phyloP scores from a whole-genome alignment of 345 rosid genomes.

The Eucalyptus regnans region DNA sequence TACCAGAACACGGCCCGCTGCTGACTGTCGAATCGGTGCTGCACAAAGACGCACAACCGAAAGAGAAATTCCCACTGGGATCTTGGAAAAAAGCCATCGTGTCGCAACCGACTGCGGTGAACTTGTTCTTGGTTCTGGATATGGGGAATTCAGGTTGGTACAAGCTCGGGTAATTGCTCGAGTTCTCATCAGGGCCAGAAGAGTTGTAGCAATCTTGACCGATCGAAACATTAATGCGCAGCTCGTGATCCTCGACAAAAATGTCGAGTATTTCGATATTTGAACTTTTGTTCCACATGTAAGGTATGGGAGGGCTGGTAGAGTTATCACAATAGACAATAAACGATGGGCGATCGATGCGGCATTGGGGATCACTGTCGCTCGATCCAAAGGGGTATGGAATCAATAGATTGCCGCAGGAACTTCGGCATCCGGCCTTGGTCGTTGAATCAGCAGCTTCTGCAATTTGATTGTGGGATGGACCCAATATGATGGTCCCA shows the following conservation, averaged over 20 bases:
- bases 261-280: too few species aligned
- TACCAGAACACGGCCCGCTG: rapidly evolving
- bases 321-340: background rate
- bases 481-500: background rate
- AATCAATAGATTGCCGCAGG: background rate
- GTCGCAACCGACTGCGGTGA: too few species aligned
- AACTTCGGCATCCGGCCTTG: background rate
- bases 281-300: background rate
- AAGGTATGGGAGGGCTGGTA: background rate
- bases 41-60: rapidly evolving
- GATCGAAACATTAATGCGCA: background rate
- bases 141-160: too few species aligned
- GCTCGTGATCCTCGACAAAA: too few species aligned
- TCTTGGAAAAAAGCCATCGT: rapidly evolving
- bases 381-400: background rate
- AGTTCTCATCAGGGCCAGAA: too few species aligned
- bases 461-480: background rate
- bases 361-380: background rate
- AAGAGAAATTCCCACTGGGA: rapidly evolving
- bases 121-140: too few species aligned
- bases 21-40: rapidly evolving
- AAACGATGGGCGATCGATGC: rapidly evolving
- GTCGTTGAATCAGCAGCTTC: background rate
- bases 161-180: too few species aligned
- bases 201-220: too few species aligned